Evolutionary conservation across 495 filamentous ascomycete species (phyloP).

Genomic region (Stereocaulon alpinum): DNA sequence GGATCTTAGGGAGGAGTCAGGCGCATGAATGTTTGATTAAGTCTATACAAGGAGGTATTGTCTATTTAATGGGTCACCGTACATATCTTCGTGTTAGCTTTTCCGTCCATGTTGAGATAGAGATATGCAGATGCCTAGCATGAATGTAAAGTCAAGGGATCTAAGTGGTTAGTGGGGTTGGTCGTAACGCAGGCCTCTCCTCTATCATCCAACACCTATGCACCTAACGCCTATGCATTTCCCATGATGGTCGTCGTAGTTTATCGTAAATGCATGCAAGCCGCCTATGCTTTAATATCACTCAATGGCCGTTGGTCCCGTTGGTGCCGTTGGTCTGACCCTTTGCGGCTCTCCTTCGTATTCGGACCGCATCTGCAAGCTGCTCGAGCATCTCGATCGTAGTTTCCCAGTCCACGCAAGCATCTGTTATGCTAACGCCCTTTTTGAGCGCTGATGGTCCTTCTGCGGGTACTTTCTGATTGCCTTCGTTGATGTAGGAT

Average conservation of each 20-base stretch:
- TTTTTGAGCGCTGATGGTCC: conserved; percentile 85
- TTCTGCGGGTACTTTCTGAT: conserved; percentile 84
- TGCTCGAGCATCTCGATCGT: conserved; percentile 72
- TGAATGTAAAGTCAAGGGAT: not conserved
- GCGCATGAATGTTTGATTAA: too few relatives aligned
- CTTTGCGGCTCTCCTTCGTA: conserved; percentile 41
- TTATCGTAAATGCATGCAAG: not conserved
- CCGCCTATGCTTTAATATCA: not conserved
- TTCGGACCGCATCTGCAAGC: conserved; percentile 72
- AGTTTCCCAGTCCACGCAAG: conserved; percentile 91
- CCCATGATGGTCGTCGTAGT: not conserved
- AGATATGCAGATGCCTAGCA: not conserved
- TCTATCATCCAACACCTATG: too few relatives aligned
- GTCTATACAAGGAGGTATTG: too few relatives aligned
- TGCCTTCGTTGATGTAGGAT: conserved; percentile 89
- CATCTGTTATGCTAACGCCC: conserved; percentile 95
- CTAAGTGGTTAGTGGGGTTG: too few relatives aligned
- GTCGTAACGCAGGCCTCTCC: not conserved
- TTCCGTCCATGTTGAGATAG: not conserved
- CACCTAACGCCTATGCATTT: not conserved
- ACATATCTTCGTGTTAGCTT: not conserved
- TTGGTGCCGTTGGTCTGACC: conserved; percentile 10
- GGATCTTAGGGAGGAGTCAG: too few relatives aligned
- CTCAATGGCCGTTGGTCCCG: not conserved
- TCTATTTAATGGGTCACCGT: too few relatives aligned